phyloP scores from a whole-genome alignment of 805 yeast genomes.

The Ogataea saltuana region DNA sequence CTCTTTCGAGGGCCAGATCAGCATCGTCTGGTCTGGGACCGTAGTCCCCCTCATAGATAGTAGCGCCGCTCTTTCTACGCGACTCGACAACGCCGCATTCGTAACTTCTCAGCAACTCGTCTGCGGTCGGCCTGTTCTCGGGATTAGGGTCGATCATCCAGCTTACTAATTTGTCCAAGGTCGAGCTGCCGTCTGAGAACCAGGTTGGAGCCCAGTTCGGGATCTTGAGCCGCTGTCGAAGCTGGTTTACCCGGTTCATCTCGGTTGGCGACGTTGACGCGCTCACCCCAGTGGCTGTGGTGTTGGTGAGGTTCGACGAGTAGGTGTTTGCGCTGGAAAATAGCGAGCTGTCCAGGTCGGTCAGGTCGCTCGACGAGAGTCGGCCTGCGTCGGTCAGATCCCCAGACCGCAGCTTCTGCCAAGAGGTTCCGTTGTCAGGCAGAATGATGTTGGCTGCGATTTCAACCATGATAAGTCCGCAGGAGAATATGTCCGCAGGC shows the following conservation, averaged over 20 bases:
- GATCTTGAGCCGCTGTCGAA: slow-evolving; percentile 32
- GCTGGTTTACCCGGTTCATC: slow-evolving; percentile 9
- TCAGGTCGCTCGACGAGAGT: slow-evolving; percentile 69
- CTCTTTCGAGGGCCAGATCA: slow-evolving; percentile 21
- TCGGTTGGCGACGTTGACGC: slow-evolving; percentile 16
- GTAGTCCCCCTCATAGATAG: slow-evolving; percentile 92
- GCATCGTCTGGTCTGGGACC: slow-evolving; percentile 68
- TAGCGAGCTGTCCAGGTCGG: slow-evolving; percentile 30
- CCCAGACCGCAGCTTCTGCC: slow-evolving; percentile 95
- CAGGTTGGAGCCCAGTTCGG: slow-evolving; percentile 89
- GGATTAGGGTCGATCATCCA: slow-evolving; percentile 92
- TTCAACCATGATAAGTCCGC: slow-evolving; percentile 90
- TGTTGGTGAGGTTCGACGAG: slow-evolving; percentile 24
- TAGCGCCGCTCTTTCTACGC: slow-evolving; percentile 87
- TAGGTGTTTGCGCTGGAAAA: slow-evolving; percentile 23
- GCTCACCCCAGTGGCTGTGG: slow-evolving; percentile 19
- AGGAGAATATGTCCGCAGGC: slow-evolving; percentile 93
- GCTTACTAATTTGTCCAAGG: slow-evolving; percentile 76
- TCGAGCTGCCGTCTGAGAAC: slow-evolving; percentile 66
- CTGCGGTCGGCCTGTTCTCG: slow-evolving; percentile 75
- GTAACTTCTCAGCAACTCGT: slow-evolving; percentile 61
- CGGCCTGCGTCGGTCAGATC: slow-evolving; percentile 94
- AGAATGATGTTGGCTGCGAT: slow-evolving; percentile 92
- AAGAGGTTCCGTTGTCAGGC: slow-evolving; percentile 94
- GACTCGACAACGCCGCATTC: slow-evolving; percentile 79